Conservation (phyloP, 768 basidiomycete species). For the Boletus subcaerulescens region DNA sequence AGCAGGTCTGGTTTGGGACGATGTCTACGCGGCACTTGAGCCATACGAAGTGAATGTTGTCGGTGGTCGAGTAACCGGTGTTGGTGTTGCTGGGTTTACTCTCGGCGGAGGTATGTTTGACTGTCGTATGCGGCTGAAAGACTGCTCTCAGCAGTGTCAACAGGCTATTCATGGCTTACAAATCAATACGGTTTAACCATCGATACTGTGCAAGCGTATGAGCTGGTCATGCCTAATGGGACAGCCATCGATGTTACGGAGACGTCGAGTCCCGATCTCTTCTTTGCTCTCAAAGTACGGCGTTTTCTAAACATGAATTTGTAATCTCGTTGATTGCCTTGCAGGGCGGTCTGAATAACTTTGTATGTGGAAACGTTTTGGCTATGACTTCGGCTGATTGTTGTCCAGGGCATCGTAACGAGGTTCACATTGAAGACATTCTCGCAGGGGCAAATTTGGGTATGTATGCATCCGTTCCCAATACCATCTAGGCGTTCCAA, state of each 20-base stretch:
- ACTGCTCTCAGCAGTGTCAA: not conserved
- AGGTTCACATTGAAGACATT: conserved; percentile 42
- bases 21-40: conserved; percentile 51
- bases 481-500: not conserved
- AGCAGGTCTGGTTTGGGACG: conserved; percentile 56
- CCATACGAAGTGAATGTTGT: conserved; percentile 52
- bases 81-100: conserved; percentile 56
- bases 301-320: not conserved
- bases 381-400: no score
- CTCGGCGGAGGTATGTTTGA: conserved; percentile 49
- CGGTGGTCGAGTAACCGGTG: conserved; percentile 52
- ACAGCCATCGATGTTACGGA: conserved; percentile 35
- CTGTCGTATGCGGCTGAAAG: not conserved
- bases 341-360: no score
- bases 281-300: conserved; percentile 41
- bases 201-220: conserved; percentile 49
- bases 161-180: conserved; percentile 42
- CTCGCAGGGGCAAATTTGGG: conserved; percentile 60
- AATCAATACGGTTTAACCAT: conserved; percentile 59
- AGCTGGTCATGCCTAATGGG: conserved; percentile 30
- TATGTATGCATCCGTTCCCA: conserved; percentile 24
- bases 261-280: conserved; percentile 36
- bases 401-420: no score
- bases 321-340: not conserved
- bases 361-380: no score